Percentiles rank a stretch among this genome's conserved stretches.
Evolutionary conservation across 2,329 filamentous ascomycete species (phyloP).

Genomic region (Mycosphaerelloides madeirae): DNA sequence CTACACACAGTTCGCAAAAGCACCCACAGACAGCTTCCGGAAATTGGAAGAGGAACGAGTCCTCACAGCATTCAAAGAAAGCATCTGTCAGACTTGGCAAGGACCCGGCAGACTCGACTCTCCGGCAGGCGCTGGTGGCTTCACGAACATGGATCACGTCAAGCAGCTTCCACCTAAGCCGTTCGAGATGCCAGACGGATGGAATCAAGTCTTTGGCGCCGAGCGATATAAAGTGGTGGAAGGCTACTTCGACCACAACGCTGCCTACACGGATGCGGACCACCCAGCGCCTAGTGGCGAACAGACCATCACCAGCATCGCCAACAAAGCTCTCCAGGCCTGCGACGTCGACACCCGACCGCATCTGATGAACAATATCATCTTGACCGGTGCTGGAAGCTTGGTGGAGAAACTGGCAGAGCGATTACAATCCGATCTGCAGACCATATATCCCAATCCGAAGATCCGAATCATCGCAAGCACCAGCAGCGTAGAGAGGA

Average conservation of each 20-base stretch:
- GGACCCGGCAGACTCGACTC: conserved; percentile 63
- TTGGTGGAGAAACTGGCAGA: conserved; percentile 90
- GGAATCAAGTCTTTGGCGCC: conserved; percentile 88
- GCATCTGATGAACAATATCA: conserved; percentile 79
- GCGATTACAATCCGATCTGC: conserved; percentile 78
- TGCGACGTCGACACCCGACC: conserved; percentile 87
- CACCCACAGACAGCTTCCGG: conserved; percentile 66
- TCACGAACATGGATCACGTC: conserved; percentile 68
- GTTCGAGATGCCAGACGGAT: conserved; percentile 96
- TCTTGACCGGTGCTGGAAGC: conserved; percentile 84
- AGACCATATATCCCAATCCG: conserved; percentile 73
- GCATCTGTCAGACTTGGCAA: conserved; percentile 88
- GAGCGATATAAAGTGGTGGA: conserved; percentile 85
- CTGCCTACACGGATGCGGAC: conserved; percentile 55
- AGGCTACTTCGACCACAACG: conserved; percentile 83
- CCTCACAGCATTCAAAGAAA: conserved; percentile 95
- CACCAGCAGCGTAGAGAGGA: conserved; percentile 78
- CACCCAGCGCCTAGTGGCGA: conserved; percentile 52
- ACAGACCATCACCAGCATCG: conserved; percentile 78
- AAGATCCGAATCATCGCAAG: conserved; percentile 85
- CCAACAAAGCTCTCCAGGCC: conserved; percentile 69
- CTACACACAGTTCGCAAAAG: conserved; percentile 63
- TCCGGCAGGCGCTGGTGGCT: conserved; percentile 43
- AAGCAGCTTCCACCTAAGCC: conserved; percentile 71
- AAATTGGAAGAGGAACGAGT: conserved; percentile 86